These are phyloP conservation scores for Phytophthora agathidicida DNA, from an alignment of 352 stramenopile species.

Conservation along the genomic window DNA sequence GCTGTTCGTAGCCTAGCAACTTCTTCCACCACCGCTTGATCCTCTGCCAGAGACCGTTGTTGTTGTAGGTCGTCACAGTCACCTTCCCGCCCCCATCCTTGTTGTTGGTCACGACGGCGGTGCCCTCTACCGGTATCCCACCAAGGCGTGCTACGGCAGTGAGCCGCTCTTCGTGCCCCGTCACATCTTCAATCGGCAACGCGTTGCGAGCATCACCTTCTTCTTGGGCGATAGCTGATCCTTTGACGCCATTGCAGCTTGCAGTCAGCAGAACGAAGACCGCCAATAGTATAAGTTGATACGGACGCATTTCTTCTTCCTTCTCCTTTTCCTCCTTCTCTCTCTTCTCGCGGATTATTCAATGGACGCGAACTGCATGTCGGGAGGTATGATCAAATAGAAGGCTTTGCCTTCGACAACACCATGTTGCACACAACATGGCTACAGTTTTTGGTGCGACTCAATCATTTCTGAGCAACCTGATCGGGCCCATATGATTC, in stretches of 20 bases:
- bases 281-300: not conserved
- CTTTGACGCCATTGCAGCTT: not conserved
- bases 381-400: not conserved
- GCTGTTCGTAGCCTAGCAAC: not conserved
- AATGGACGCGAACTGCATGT: not conserved
- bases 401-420: not conserved
- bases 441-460: no score
- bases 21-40: constrained; percentile 14
- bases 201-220: not conserved
- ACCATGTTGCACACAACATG: not conserved
- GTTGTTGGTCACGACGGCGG: not conserved
- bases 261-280: not conserved
- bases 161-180: constrained; percentile 6
- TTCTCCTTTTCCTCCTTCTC: no score
- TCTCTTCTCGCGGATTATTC: not conserved
- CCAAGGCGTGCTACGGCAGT: not conserved
- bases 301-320: constrained; percentile 1
- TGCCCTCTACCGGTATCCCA: not conserved
- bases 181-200: not conserved
- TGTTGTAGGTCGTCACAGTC: constrained; percentile 15
- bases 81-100: constrained; percentile 6
- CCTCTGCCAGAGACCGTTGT: constrained; percentile 6
- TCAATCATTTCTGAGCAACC: no score
- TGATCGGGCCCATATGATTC: not conserved
- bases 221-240: not conserved